Base-by-base conservation (phyloP, 2,329 filamentous ascomycete species). In the Sphaerulina vaccinii region DNA sequence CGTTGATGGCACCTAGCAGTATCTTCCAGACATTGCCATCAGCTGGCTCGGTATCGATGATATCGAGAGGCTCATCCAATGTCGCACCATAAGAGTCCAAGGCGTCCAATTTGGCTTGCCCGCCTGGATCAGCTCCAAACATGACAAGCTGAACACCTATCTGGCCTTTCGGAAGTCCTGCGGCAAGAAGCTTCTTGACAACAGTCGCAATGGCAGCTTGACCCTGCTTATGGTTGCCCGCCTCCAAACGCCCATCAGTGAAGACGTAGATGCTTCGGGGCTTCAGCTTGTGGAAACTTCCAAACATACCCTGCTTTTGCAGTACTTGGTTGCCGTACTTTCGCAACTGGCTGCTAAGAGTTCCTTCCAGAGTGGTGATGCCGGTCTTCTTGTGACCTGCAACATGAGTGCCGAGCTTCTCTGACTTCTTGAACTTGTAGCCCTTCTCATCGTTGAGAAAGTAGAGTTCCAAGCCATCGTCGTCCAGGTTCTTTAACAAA, bases 21-120 rank as follows among this genome's bases (percentile, higher is more conserved):
- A 64, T 63, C 35, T 65, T 65, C 57, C 60, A 65, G 4, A 65
- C 51, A 24, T 65, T 63, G n/a, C 63, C 62, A 27, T 54, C 21
- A 2, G 49, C 27, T 5, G 51, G 54, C 13, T 60, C 61, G 10
- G 51, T 54, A 35, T 65, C 62, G 16, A 63, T 51, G 24, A 65
- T 63, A 36, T 65, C n/a, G n/a, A n/a, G n/a, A n/a, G n/a, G n/a
- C n/a, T n/a, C n/a, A n/a, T n/a, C n/a, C n/a, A n/a, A n/a, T n/a
- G n/a, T n/a, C n/a, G n/a, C n/a, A n/a, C n/a, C n/a, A n/a, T n/a
- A n/a, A n/a, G n/a, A n/a, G 62, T 19, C 62, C 8, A 64, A 44
- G 3, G 38, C 11, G 5, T 54, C 33, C 7, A 63, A 52, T 16
- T 47, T 36, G 3, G 46, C 9, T 21, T 48, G 44, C n/a, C 55